These are phyloP conservation scores for Tolypocladium amazonense DNA, from an alignment of 2,329 filamentous ascomycete species.

Conservation along the genomic window DNA sequence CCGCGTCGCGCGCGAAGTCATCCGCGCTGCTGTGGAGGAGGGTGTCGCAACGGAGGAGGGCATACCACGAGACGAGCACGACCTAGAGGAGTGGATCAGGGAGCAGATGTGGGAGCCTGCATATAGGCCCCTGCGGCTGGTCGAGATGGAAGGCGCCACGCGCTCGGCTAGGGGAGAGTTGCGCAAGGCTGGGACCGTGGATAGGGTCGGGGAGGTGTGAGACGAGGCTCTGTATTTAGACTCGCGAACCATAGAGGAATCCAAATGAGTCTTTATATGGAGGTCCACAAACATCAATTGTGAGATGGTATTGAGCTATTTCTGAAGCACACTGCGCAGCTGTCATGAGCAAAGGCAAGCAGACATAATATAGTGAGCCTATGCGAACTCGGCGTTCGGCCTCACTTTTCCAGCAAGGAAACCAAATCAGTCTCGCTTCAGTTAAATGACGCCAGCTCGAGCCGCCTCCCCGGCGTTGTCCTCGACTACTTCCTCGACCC, in stretches of 20 bases:
- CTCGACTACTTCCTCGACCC: slow-evolving; percentile 42
- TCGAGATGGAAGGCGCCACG: slow-evolving; percentile 39
- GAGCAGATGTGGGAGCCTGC: slow-evolving; percentile 73
- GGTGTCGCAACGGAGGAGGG: slow-evolving; percentile 51
- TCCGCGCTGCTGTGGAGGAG: slow-evolving; percentile 60
- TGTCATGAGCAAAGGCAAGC: not conserved
- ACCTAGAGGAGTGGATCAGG: slow-evolving; percentile 59
- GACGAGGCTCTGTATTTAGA: not conserved
- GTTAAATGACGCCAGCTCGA: slow-evolving; percentile 42
- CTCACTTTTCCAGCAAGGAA: not conserved
- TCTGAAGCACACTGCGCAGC: not conserved
- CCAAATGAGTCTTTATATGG: not conserved
- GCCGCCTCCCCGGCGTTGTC: slow-evolving; percentile 50
- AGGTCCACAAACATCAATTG: not conserved
- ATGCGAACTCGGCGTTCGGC: not conserved
- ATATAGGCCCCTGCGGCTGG: slow-evolving; percentile 53
- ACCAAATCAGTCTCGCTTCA: slow-evolving; percentile 2
- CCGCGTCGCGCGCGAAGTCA: slow-evolving; percentile 64
- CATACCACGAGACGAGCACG: slow-evolving; percentile 48
- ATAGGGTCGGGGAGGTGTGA: slow-evolving; percentile 6
- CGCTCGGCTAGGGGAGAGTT: slow-evolving; percentile 39
- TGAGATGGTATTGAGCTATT: not conserved
- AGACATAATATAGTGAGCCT: not conserved
- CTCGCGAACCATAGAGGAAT: not conserved
- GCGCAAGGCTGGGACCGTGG: slow-evolving; percentile 17